Percentiles rank a stretch among this genome's conserved stretches.
Conservation (phyloP, 805 yeast species). For the Yarrowia sp. region DNA sequence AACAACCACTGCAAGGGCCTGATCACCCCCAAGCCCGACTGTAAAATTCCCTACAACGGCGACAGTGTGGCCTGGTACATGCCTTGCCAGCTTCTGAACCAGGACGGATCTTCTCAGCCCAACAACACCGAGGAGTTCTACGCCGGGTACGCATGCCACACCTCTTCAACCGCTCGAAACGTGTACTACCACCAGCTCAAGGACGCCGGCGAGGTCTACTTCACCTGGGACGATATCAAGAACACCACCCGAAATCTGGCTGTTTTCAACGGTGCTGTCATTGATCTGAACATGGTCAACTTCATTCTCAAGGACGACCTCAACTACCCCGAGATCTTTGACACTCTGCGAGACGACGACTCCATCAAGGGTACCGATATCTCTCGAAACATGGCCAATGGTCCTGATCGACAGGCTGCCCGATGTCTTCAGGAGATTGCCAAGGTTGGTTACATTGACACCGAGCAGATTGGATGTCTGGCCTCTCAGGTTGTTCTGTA, state of each 20-base stretch:
- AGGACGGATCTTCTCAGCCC: conserved; percentile 74
- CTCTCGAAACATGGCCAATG: conserved; percentile 70
- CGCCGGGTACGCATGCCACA: conserved; percentile 91
- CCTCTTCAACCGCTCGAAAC: conserved; percentile 70
- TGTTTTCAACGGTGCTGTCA: conserved; percentile 87
- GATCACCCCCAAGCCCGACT: conserved; percentile 68
- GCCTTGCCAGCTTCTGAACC: conserved; percentile 79
- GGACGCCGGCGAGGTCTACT: conserved; percentile 65
- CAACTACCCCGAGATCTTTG: conserved; percentile 74
- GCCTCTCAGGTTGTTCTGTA: conserved; percentile 85
- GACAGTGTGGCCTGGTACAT: conserved; percentile 89
- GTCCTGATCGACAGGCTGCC: conserved; percentile 73
- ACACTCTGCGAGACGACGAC: conserved; percentile 62
- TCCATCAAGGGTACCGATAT: conserved; percentile 79
- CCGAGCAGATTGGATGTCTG: conserved; percentile 91
- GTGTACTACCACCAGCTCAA: conserved; percentile 62
- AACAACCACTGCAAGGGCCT: conserved; percentile 84
- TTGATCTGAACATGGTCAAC: conserved; percentile 76
- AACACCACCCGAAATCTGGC: conserved; percentile 76
- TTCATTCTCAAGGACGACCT: conserved; percentile 78
- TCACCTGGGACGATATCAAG: conserved; percentile 86
- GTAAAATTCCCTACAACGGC: conserved; percentile 71
- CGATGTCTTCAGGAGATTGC: conserved; percentile 84
- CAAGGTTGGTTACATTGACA: conserved; percentile 88
- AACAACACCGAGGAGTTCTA: conserved; percentile 71